A percentile compares a stretch with the other conserved stretches of the same genome.
phyloP scores from a whole-genome alignment of 2,329 filamentous ascomycete genomes.

The Ophiostoma novo-ulmi region DNA sequence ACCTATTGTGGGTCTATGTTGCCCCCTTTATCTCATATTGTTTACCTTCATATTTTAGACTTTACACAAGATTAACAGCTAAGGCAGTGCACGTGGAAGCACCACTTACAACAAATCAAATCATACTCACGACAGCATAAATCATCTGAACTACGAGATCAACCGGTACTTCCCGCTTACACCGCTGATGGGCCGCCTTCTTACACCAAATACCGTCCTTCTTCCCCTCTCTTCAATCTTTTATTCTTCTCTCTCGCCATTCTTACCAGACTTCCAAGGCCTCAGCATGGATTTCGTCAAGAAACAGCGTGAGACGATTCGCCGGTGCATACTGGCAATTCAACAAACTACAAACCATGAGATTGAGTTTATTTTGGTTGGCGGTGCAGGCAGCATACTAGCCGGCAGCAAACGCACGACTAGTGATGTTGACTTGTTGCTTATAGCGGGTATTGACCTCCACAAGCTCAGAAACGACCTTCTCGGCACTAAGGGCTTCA shows the following conservation, averaged over 20 bases:
- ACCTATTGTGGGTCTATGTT: too few relatives aligned
- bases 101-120: too few relatives aligned
- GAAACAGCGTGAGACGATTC: background rate
- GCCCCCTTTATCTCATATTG: too few relatives aligned
- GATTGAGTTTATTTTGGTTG: background rate
- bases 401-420: background rate
- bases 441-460: background rate
- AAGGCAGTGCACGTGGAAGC: too few relatives aligned
- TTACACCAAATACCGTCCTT: background rate
- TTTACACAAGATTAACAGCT: too few relatives aligned
- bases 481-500: background rate
- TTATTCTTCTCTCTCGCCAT: background rate
- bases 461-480: background rate
- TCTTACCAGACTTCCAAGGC: too few relatives aligned
- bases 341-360: background rate
- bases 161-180: too few relatives aligned
- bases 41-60: too few relatives aligned
- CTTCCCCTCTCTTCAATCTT: background rate
- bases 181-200: too few relatives aligned
- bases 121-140: too few relatives aligned
- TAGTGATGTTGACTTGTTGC: background rate
- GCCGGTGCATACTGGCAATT: background rate
- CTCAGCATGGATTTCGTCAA: too few relatives aligned
- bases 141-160: too few relatives aligned
- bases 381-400: background rate